Evolutionary conservation across 352 stramenopile genomes (phyloP), one percentile per base, ranked within the genome.

Genomic region (Aphanomyces invadans): DNA sequence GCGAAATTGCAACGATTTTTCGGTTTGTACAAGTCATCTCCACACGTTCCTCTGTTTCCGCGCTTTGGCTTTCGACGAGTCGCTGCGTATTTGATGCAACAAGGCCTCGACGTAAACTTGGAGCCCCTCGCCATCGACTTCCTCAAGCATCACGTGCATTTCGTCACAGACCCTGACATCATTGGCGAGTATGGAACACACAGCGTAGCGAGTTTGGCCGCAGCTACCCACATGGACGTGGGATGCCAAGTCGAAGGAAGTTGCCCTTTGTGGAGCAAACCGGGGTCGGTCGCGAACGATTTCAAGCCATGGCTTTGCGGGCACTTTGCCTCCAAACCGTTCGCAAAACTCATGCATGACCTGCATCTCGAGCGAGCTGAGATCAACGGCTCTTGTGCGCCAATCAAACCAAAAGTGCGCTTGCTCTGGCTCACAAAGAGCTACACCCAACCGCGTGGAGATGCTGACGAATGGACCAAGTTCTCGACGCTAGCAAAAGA

Each of bases 271-370:
- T 66, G 59, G 59, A 10, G 19, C 23, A 26, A n/a, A n/a, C n/a
- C 42, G 9, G 46, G 28, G 11, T 11, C 19, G 9, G 19, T 21
- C 19, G 17, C 10, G 17, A 54, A 54, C 10, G 19, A 17, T 7
- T 48, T 62, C 17, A 29, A 46, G 21, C 49, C 62, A n/a, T 69
- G 62, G 62, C n/a, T 69, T 5, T 69, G 62, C 32, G 62, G 62
- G 26, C 62, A 69, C 51, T 69, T 69, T 39, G 54, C 45, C n/a
- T 29, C 62, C 48, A 69, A 69, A 51, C 42, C 62, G 10, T 69
- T 69, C 51, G 62, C 62, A 9, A 28, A 42, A 26, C 21, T 69
- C 4, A 2, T 69, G 15, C 19, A 69, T 17, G 25, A 48, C n/a
- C 10, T 64, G 19, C 21, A 69, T 21, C 12, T 2, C 19, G 59